phyloP scores from a whole-genome alignment of 108 stramenopile species.

The Nitzschia inconspicua region DNA sequence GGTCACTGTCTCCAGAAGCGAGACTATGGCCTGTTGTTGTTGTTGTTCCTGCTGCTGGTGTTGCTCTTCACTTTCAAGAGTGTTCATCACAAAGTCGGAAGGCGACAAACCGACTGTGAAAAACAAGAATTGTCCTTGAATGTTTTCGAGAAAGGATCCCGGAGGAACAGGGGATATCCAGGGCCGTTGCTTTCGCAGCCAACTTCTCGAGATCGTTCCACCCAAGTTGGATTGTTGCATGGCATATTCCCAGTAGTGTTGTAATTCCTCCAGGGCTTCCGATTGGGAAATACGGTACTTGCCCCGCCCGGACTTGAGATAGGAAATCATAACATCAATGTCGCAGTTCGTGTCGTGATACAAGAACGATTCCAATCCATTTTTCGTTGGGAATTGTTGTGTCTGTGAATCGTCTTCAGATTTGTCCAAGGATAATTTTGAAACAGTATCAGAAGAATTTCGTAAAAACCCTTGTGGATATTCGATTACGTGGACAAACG shows the following conservation, averaged over 20 bases:
- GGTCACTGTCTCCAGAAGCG: neutral
- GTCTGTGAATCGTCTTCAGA: too few relatives aligned
- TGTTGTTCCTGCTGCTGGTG: neutral
- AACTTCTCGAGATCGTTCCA: constrained; percentile 1
- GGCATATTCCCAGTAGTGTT: neutral
- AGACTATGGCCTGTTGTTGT: neutral
- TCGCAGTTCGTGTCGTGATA: constrained; percentile 14
- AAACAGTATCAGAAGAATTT: too few relatives aligned
- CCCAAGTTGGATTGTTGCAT: neutral
- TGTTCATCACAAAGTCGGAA: neutral
- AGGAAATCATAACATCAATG: constrained; percentile 9
- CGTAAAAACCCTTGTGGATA: constrained; percentile 8
- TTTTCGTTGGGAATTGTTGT: too few relatives aligned
- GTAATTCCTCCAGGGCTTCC: constrained; percentile 11
- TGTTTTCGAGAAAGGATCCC: neutral
- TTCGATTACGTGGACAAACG: neutral
- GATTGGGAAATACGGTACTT: constrained; percentile 1
- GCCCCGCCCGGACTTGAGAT: constrained; percentile 9
- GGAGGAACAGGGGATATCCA: constrained; percentile 6
- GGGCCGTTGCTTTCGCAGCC: constrained; percentile 3
- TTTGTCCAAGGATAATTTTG: too few relatives aligned
- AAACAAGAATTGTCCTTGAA: too few relatives aligned
- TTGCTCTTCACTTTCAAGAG: too few relatives aligned
- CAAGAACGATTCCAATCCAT: too few relatives aligned
- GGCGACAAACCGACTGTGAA: constrained; percentile 1